phyloP scores from a whole-genome alignment of 2,329 filamentous ascomycete species.

The Calonectria pseudoreteaudii region DNA sequence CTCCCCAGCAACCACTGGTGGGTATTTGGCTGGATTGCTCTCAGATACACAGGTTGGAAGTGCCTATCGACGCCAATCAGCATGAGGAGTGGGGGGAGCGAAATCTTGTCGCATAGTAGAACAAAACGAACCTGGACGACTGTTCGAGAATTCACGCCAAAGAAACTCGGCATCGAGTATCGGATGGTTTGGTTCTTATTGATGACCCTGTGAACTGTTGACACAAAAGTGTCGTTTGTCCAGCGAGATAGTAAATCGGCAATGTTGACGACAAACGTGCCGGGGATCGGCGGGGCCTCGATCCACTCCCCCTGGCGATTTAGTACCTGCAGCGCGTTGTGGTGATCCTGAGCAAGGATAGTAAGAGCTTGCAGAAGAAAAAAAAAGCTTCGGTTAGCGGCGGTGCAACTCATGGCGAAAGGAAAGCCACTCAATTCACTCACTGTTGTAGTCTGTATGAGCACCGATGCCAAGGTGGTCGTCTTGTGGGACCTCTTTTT shows the following conservation, averaged over 20 bases:
- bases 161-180: not conserved
- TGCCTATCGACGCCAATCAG: not conserved
- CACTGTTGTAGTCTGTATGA: not conserved
- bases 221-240: conserved; percentile 1
- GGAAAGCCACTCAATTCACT: not conserved
- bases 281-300: not conserved
- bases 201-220: not conserved
- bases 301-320: not conserved
- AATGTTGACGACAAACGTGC: not conserved
- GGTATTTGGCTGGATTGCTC: not conserved
- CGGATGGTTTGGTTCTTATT: conserved; percentile 1
- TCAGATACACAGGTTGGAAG: conserved; percentile 2
- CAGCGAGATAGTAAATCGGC: not conserved
- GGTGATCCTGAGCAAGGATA: not conserved
- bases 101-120: not conserved
- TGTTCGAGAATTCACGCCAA: not conserved
- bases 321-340: not conserved
- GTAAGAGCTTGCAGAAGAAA: not conserved
- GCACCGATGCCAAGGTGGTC: not conserved
- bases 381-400: not conserved
- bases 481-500: not conserved
- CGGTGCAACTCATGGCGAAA: not conserved
- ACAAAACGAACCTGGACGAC: not conserved
- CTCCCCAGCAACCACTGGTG: conserved; percentile 1
- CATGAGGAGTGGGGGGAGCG: not conserved